phyloP scores from a whole-genome alignment of 2,329 filamentous ascomycete genomes.

The Orbilia oligospora region DNA sequence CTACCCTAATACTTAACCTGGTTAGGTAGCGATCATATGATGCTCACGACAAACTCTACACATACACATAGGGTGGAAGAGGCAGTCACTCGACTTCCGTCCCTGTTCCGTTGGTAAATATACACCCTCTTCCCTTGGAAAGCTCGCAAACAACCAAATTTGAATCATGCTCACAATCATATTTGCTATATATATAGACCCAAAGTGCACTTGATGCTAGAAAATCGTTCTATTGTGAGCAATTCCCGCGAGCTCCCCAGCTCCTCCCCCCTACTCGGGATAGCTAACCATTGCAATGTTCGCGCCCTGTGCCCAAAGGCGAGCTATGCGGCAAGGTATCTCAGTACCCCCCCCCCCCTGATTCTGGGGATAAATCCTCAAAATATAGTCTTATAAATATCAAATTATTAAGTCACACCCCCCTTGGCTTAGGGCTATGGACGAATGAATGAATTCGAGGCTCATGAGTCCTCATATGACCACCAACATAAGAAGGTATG shows the following conservation, averaged over 20 bases:
- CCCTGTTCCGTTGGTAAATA: conserved; percentile 49
- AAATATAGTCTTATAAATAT: neutral
- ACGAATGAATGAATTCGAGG: conserved; percentile 95
- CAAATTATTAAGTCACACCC: neutral
- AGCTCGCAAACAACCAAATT: neutral
- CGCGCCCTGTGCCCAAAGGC: conserved; percentile 12
- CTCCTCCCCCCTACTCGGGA: neutral
- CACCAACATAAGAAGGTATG: conserved; percentile 86
- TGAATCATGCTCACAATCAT: neutral
- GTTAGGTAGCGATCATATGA: neutral
- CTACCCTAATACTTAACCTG: neutral
- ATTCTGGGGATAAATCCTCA: neutral
- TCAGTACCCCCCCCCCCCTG: too few species aligned
- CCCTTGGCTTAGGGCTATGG: conserved; percentile 81
- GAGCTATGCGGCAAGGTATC: conserved; percentile 58
- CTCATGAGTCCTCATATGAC: conserved; percentile 93
- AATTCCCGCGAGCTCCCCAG: neutral
- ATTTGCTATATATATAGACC: conserved; percentile 15
- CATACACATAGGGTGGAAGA: conserved; percentile 45
- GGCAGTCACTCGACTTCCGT: conserved; percentile 58
- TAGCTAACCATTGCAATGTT: neutral
- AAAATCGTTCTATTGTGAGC: conserved; percentile 56
- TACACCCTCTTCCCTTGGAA: neutral
- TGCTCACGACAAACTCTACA: neutral
- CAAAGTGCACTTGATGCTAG: conserved; percentile 59